Conservation (phyloP, 371 early-diverging fungal species). For the Mortierella sp. region DNA sequence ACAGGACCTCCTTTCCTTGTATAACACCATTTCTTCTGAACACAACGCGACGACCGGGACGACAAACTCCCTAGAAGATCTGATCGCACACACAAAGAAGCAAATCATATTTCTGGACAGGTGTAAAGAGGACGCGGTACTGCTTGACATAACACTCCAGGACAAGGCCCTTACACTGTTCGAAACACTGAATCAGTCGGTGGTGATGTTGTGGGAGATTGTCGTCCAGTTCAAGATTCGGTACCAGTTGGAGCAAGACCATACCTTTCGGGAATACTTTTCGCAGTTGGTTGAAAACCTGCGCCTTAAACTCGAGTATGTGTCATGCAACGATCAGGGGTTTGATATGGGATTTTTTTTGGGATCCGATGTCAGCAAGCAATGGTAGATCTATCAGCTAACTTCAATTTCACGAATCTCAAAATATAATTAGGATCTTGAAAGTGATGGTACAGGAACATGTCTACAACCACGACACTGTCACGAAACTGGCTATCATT, state of each 20-base stretch:
- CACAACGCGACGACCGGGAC: not conserved
- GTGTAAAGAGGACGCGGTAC: constrained; percentile 1
- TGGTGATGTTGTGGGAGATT: constrained; percentile 41
- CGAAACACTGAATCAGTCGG: constrained; percentile 27
- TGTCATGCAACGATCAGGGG: too few relatives aligned
- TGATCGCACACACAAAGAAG: constrained; percentile 1
- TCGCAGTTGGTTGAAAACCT: constrained; percentile 26
- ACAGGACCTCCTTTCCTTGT: constrained; percentile 16
- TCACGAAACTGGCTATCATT: constrained; percentile 1
- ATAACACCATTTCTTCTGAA: not conserved
- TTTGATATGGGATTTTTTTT: too few relatives aligned
- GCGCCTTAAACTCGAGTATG: constrained; percentile 38
- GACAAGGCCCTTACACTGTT: constrained; percentile 17
- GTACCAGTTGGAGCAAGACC: constrained; percentile 39
- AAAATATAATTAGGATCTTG: constrained; percentile 12
- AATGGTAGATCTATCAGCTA: too few relatives aligned
- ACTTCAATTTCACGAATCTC: too few relatives aligned
- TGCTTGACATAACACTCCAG: constrained; percentile 7
- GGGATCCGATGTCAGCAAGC: too few relatives aligned
- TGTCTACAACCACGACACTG: constrained; percentile 29
- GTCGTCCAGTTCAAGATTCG: constrained; percentile 37
- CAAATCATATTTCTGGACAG: constrained; percentile 11
- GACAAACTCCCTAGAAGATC: not conserved
- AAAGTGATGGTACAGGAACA: constrained; percentile 10
- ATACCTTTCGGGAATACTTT: constrained; percentile 38